phyloP scores from a whole-genome alignment of 768 basidiomycete species.

The Mycena epipterygia region DNA sequence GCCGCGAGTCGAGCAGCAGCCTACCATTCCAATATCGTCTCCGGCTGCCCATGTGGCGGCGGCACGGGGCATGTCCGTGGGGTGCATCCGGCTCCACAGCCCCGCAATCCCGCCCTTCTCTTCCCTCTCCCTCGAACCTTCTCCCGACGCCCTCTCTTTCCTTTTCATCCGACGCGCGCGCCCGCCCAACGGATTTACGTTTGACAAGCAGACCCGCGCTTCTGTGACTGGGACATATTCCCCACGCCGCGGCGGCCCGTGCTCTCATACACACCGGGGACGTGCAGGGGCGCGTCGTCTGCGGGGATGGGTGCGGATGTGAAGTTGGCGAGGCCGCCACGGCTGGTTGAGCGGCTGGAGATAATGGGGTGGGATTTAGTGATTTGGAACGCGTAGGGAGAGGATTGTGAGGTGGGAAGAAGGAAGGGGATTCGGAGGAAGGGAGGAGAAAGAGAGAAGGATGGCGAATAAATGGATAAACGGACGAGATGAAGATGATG shows the following conservation, averaged over 20 bases:
- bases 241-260: constrained; percentile 74
- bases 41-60: background rate
- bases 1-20: no score
- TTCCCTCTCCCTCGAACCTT: background rate
- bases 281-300: constrained; percentile 48
- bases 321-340: constrained; percentile 78
- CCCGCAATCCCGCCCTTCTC: constrained; percentile 26
- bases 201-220: no score
- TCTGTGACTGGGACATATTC: constrained; percentile 63
- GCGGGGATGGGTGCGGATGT: constrained; percentile 53
- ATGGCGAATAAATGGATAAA: no score
- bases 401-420: no score
- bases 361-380: background rate
- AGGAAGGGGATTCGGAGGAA: no score
- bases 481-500: no score
- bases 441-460: no score
- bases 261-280: constrained; percentile 50
- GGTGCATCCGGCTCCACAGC: constrained; percentile 29
- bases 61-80: no score
- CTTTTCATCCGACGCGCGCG: no score
- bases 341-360: constrained; percentile 73
- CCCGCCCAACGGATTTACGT: no score
- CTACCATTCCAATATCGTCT: constrained; percentile 24
- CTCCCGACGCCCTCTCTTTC: background rate
- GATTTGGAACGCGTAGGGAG: no score